Percentiles rank a stretch among this genome's conserved stretches.
Evolutionary conservation across 768 basidiomycete species (phyloP).

Genomic region (Leccinum fibrillosum): DNA sequence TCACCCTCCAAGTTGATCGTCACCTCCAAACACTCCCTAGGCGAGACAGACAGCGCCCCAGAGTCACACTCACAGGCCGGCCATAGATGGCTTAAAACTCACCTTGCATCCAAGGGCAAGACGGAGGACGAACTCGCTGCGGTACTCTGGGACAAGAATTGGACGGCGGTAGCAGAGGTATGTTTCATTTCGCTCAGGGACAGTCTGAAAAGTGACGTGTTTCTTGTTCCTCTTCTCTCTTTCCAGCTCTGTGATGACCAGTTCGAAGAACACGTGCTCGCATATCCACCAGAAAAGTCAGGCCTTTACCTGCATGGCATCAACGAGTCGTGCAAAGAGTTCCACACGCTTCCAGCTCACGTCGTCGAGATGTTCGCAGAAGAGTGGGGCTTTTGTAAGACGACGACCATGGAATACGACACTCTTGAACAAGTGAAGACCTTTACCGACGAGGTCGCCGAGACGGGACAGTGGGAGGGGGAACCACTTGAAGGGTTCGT

Average conservation of each 20-base stretch:
- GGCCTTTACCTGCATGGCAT: slow-evolving; percentile 94
- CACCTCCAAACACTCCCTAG: slow-evolving; percentile 91
- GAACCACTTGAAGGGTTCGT: slow-evolving; percentile 93
- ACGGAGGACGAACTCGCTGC: slow-evolving; percentile 73
- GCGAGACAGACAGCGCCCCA: slow-evolving; percentile 40
- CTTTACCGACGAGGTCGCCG: slow-evolving; percentile 68
- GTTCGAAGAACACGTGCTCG: slow-evolving; percentile 95
- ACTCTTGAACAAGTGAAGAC: slow-evolving; percentile 63
- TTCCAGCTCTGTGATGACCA: slow-evolving; percentile 90
- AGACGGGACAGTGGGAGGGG: slow-evolving; percentile 75
- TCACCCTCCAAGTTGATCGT: slow-evolving; percentile 71
- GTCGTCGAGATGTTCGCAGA: slow-evolving; percentile 76
- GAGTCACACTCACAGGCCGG: slow-evolving; percentile 81
- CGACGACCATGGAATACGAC: slow-evolving; percentile 50
- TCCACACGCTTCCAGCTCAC: slow-evolving; percentile 66
- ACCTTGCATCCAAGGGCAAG: slow-evolving; percentile 51
- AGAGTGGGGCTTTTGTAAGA: slow-evolving; percentile 90
- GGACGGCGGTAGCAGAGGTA: slow-evolving; percentile 93
- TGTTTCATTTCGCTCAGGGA: slow-evolving; percentile 15
- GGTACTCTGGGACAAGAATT: slow-evolving; percentile 73
- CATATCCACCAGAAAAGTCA: slow-evolving; percentile 75
- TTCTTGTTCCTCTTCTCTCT: not conserved
- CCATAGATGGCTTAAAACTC: slow-evolving; percentile 75
- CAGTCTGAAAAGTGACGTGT: not conserved
- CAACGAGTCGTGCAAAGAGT: slow-evolving; percentile 63